These are phyloP conservation scores for Quercus bicolor DNA, from an alignment of 306 rosid genomes.

Conservation along the genomic window DNA sequence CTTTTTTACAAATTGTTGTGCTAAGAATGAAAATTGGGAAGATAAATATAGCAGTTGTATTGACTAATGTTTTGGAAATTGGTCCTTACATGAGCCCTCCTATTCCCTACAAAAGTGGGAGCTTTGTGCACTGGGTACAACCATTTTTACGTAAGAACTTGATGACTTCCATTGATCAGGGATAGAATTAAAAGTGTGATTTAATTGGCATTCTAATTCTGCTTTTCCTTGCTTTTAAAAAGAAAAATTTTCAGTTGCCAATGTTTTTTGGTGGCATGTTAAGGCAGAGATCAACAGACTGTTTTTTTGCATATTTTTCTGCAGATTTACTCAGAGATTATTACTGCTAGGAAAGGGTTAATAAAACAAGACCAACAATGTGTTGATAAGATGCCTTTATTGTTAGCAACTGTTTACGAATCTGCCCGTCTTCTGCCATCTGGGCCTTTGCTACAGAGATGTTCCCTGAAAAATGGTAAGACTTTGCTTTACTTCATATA, in stretches of 20 bases:
- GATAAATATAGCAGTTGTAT: too few species aligned
- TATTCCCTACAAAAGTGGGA: too few species aligned
- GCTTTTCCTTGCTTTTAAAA: neutral
- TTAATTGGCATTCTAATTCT: neutral
- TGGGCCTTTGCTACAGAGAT: constrained; percentile 73
- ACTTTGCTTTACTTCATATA: constrained; percentile 8
- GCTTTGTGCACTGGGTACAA: too few species aligned
- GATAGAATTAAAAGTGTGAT: neutral
- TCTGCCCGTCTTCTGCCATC: constrained; percentile 71
- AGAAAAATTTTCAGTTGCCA: neutral
- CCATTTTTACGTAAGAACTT: too few species aligned
- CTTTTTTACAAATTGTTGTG: too few species aligned
- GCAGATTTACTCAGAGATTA: constrained; percentile 65
- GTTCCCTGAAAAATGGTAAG: constrained; percentile 69
- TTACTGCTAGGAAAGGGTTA: constrained; percentile 32
- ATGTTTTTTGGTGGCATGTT: neutral
- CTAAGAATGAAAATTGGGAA: too few species aligned
- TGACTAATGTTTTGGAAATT: too few species aligned
- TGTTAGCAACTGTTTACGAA: constrained; percentile 74
- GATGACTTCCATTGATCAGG: neutral
- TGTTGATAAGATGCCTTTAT: constrained; percentile 59
- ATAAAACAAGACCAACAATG: constrained; percentile 38
- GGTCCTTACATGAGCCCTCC: too few species aligned
- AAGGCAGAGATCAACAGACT: neutral
- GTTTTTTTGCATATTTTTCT: constrained; percentile 22